Evolutionary conservation across 164 flowering plant genomes (phyloP).

Genomic region (Umbellularia californica): DNA sequence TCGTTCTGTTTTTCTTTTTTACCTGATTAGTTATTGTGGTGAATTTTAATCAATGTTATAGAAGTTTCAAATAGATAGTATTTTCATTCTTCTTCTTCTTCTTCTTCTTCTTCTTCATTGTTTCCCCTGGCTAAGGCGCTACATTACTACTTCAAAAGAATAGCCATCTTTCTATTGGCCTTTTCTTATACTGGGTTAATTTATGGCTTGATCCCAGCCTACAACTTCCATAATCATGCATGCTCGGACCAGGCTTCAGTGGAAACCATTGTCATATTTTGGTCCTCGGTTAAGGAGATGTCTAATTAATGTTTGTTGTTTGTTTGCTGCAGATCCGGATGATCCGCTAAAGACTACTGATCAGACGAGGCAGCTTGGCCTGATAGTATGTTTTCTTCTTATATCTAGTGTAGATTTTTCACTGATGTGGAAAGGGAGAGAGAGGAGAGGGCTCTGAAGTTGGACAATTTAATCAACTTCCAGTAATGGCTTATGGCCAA

Average conservation of each 20-base stretch:
- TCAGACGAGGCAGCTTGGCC: constrained; percentile 82
- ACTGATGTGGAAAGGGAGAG: not conserved
- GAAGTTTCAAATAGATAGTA: not conserved
- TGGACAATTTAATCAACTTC: no score
- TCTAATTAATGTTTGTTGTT: not conserved
- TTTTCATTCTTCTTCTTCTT: not conserved
- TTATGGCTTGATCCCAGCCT: not conserved
- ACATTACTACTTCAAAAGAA: no score
- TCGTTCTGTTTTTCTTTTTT: no score
- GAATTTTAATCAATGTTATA: not conserved
- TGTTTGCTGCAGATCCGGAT: constrained; percentile 57
- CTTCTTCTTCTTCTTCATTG: not conserved
- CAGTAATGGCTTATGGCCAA: no score
- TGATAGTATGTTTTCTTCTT: constrained; percentile 54
- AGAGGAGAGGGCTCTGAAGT: not conserved
- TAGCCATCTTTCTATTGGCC: not conserved
- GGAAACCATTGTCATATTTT: no score
- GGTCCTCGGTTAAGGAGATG: not conserved
- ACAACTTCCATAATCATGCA: not conserved
- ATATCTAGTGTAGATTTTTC: not conserved
- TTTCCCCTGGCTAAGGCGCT: not conserved
- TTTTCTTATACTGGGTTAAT: no score
- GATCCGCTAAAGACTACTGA: constrained; percentile 92
- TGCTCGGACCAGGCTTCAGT: not conserved
- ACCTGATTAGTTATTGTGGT: not conserved